phyloP scores from a whole-genome alignment of 352 stramenopile species.

The Phytophthora capsici region DNA sequence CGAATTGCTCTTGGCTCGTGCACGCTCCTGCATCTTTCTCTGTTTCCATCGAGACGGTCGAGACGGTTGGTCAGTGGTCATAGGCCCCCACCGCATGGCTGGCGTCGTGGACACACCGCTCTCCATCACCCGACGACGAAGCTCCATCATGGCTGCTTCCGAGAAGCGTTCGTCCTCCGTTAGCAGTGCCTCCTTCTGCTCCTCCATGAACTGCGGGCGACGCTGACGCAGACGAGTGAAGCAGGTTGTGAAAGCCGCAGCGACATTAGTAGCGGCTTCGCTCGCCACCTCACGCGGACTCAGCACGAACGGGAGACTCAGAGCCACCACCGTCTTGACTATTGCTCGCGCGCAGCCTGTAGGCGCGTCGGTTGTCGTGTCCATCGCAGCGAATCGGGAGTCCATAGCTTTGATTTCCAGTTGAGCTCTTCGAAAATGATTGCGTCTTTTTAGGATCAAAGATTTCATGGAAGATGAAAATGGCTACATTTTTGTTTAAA shows the following conservation, averaged over 20 bases:
- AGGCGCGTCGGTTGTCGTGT: constrained; percentile 12
- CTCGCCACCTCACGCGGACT: constrained; percentile 43
- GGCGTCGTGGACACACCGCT: constrained; percentile 24
- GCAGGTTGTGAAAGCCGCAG: constrained; percentile 41
- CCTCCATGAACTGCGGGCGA: constrained; percentile 70
- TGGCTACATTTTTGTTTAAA: constrained; percentile 5
- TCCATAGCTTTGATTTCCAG: constrained; percentile 33
- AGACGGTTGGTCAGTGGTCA: constrained; percentile 36
- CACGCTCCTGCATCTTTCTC: constrained; percentile 45
- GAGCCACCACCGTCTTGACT: constrained; percentile 31
- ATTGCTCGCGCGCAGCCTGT: constrained; percentile 32
- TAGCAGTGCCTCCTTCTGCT: constrained; percentile 73
- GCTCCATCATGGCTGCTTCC: constrained; percentile 71
- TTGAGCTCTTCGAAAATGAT: constrained; percentile 23
- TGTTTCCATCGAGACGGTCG: constrained; percentile 48
- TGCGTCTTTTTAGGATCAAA: constrained; percentile 28
- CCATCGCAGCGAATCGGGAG: constrained; percentile 47
- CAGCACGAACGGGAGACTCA: constrained; percentile 35
- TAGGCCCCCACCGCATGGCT: constrained; percentile 23
- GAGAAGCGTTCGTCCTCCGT: constrained; percentile 56
- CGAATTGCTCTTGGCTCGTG: constrained; percentile 21
- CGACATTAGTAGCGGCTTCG: constrained; percentile 35
- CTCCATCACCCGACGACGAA: constrained; percentile 71
- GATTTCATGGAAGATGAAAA: constrained; percentile 19
- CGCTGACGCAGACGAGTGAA: constrained; percentile 53